These are phyloP conservation scores for Tylopilus intermedius DNA, from an alignment of 768 basidiomycete species.

Conservation along the genomic window DNA sequence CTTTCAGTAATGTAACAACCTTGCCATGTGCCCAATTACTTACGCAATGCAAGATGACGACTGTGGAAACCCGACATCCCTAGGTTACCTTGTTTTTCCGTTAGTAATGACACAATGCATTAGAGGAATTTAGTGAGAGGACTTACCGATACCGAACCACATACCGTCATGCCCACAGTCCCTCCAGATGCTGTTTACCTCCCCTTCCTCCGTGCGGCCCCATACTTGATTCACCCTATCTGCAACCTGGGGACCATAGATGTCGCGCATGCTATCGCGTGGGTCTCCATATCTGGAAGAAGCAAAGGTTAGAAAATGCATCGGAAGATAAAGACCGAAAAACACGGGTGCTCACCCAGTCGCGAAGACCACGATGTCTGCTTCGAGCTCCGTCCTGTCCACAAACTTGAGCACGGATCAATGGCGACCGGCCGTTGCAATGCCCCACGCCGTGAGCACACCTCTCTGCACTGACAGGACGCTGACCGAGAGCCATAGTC, in stretches of 20 bases:
- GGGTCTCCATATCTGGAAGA: constrained; percentile 53
- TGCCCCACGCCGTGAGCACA: no score
- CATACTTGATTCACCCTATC: constrained; percentile 48
- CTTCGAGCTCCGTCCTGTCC: no score
- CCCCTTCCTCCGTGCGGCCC: constrained; percentile 65
- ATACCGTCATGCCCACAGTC: constrained; percentile 35
- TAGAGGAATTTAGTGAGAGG: background rate
- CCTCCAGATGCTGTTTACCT: constrained; percentile 40
- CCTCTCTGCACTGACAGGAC: no score
- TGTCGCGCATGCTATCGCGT: constrained; percentile 34
- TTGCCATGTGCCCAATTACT: constrained; percentile 6
- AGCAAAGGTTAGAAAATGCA: no score
- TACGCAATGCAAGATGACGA: constrained; percentile 28
- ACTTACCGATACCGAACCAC: constrained; percentile 29
- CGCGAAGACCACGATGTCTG: no score
- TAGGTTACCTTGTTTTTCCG: constrained; percentile 18
- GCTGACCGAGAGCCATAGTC: no score
- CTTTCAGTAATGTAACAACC: no score
- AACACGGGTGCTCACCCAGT: no score
- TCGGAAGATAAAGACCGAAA: no score
- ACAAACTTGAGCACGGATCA: no score
- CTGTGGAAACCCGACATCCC: constrained; percentile 27
- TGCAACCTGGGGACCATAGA: constrained; percentile 45
- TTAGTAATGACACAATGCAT: background rate
- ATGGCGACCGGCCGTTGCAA: no score